Evolutionary conservation across 495 filamentous ascomycete genomes (phyloP).

Genomic region (Xylaria intraflava): DNA sequence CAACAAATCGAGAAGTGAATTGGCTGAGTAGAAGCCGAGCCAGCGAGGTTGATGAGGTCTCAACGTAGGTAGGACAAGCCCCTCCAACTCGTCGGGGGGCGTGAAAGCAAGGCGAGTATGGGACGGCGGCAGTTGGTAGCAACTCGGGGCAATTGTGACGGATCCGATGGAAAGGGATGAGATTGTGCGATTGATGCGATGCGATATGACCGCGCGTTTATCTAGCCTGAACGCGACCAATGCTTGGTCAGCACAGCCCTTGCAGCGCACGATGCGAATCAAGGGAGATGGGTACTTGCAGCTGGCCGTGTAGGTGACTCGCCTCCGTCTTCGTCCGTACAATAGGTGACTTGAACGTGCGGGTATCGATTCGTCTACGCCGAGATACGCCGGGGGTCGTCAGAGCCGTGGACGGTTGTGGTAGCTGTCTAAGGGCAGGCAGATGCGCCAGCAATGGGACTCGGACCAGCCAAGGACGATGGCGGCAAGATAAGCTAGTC

Average conservation of each 20-base stretch:
- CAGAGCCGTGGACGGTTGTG: not conserved
- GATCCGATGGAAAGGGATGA: not conserved
- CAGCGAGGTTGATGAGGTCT: not conserved
- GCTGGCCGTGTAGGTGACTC: not conserved
- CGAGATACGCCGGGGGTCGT: not conserved
- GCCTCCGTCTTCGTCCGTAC: not conserved
- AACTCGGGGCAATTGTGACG: not conserved
- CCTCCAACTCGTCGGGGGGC: not conserved
- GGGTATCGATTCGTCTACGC: no score
- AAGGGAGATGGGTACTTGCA: not conserved
- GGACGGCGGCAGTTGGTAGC: not conserved
- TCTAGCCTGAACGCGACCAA: conserved; percentile 8
- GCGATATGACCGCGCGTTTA: not conserved
- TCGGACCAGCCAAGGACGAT: not conserved
- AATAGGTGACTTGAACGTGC: not conserved
- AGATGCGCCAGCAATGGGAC: not conserved
- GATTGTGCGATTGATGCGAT: not conserved
- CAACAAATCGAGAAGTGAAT: not conserved
- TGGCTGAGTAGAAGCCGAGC: not conserved
- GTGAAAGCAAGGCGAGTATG: not conserved
- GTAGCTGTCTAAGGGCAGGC: not conserved
- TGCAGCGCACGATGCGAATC: not conserved
- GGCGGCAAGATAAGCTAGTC: not conserved
- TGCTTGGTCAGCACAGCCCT: conserved; percentile 6
- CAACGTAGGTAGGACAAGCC: not conserved